Base-by-base conservation (phyloP, 495 filamentous ascomycete species). In the Penicillium riverlandense region DNA sequence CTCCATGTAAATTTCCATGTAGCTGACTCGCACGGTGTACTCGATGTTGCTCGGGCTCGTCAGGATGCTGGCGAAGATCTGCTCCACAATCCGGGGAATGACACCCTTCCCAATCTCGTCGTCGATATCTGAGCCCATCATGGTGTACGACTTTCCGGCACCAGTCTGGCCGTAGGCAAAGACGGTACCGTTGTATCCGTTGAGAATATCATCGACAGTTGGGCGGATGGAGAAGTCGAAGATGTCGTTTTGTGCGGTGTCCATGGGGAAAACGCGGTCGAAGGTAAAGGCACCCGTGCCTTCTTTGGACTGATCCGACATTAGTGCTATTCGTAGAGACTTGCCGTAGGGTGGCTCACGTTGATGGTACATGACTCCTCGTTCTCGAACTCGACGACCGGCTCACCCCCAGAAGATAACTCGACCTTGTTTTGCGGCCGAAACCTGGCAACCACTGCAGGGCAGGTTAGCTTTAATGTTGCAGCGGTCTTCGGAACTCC, bases 1-100 rank as follows among this genome's bases (percentile, higher is more conserved):
- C 68, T 98, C 92, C 92, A 98, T 98, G 70, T 98, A 98, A 47
- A 98, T 97, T 66, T 98, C 92, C 92, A 98, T 97, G 65, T 98
- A 98, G 59, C 90, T 95, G 46, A 98, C 92, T 39, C 88, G 79
- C 31, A 98, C 92, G 13, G 89, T 97, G 63, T 96, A 98, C 64
- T 98, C 92, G 61, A 98, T 96, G 51, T 89, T 96, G 47, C 81
- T 84, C 27, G 92, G 86, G 50, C 88, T 94, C 6, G 84, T 79
- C 53, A 95, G 66, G 57, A 98, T 97, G 58, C 87, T 94, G 50
- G 85, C 82, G 62, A 98, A 98, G 56, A 98, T 96, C 65, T 98
- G 92, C 65, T 96, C 88, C 52, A 97, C 87, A 51, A 98, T 98
- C 50, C 92, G 84, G 30, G 92, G 92, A 53, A 96, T 98, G 27